Base-by-base conservation (phyloP, 345 rosid genomes). In the Punica granatum region DNA sequence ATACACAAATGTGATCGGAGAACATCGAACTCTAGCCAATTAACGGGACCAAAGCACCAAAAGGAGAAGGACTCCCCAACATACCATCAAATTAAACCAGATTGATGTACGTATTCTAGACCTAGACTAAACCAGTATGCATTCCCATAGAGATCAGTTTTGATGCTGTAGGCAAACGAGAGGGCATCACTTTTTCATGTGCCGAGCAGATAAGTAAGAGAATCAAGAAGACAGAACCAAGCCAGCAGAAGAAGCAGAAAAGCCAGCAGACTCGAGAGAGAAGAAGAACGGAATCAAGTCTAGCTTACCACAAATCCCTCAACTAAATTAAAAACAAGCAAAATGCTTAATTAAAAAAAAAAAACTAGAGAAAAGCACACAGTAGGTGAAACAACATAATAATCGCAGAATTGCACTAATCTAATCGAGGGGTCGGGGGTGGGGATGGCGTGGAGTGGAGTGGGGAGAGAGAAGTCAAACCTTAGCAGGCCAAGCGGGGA, bases 401-500 rank as follows among this genome's bases (percentile, higher is more conserved):
- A 46, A 15, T 23, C 51, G 16, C n/a, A 46, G 13, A 46, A 46
- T 46, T 15, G 51, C 51, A 46, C 51, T 0, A 51, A 56, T 6
- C 6, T 37, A 37, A 37, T 37, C 41, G 11, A 37, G 41, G 41
- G n/a, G n/a, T n/a, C n/a, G n/a, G n/a, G n/a, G n/a, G n/a, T n/a
- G n/a, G n/a, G n/a, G n/a, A n/a, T n/a, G 28, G 12, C n/a, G 30
- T 18, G 30, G 7, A 7, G n/a, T 18, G 25, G 21, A n/a, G 12
- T 28, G 33, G 33, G 7, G 32, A 14, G 34, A 18, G 61, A 18
- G 51, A 34, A 63, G 66, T n/a, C 74, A 46, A 37, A 93, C 99
- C 96, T 89, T 88, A 71, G 99, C 99, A 75, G 99, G 99, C 99
- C 99, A 93, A 74, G 81, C 70, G 70, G 97, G 99, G 71, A 83